Conservation (phyloP, 805 yeast genomes). For the Cyberlindnera mississippiensis region DNA sequence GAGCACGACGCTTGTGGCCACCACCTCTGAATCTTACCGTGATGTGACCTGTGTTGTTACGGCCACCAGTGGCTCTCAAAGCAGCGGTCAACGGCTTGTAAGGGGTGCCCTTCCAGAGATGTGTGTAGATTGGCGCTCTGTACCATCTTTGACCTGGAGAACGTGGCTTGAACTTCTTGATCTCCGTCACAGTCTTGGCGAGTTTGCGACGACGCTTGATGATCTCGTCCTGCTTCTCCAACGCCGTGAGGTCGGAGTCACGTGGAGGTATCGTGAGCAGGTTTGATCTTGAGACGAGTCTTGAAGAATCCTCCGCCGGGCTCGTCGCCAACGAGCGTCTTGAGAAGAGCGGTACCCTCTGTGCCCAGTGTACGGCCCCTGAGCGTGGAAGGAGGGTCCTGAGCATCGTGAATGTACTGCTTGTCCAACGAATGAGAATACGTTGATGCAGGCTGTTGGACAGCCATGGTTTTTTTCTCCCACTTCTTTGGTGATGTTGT, state of each 20-base stretch:
- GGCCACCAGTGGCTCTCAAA: slow-evolving; percentile 73
- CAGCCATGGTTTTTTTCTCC: too few species aligned
- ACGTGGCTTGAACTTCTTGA: slow-evolving; percentile 73
- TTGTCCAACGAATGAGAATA: too few species aligned
- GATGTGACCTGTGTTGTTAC: slow-evolving; percentile 84
- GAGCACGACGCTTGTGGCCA: slow-evolving; percentile 85
- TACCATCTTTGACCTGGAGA: slow-evolving; percentile 90
- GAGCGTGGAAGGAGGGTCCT: neutral
- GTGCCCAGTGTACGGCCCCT: neutral
- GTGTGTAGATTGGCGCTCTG: slow-evolving; percentile 81
- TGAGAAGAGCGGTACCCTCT: too few species aligned
- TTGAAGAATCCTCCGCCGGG: neutral
- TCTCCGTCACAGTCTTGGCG: slow-evolving; percentile 61
- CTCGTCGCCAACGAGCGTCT: too few species aligned
- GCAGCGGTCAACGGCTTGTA: slow-evolving; percentile 69
- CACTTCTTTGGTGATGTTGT: too few species aligned
- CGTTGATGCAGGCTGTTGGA: too few species aligned
- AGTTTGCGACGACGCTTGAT: slow-evolving; percentile 70
- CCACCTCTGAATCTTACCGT: slow-evolving; percentile 97
- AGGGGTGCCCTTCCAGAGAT: slow-evolving; percentile 84
- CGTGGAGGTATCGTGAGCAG: slow-evolving; percentile 38
- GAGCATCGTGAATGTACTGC: too few species aligned
- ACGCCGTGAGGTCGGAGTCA: slow-evolving; percentile 53
- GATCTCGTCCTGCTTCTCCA: slow-evolving; percentile 75
- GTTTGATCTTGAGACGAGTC: slow-evolving; percentile 14